Base-by-base conservation (phyloP, 148 eudicot genomes). In the Hydrangea macrophylla region DNA sequence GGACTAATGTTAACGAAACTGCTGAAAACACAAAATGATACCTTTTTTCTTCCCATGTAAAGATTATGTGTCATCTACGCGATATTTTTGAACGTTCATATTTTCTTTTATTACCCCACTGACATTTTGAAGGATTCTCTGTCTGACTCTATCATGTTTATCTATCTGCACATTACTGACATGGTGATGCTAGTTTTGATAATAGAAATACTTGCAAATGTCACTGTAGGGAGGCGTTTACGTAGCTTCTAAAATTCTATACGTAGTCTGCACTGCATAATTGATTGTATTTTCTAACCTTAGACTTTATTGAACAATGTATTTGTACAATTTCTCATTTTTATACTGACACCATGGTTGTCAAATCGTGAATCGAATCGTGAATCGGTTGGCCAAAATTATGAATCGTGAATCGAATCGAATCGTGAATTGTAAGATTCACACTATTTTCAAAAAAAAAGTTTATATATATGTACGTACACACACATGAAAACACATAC, bases 181-280 rank as follows among this genome's bases (percentile, higher is more conserved):
- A 17, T 1, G 36, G 26, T 30, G 60, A 17, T 27, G 39, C n/a
- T n/a, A n/a, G n/a, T n/a, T n/a, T n/a, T n/a, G n/a, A n/a, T n/a
- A n/a, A n/a, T n/a, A n/a, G n/a, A n/a, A n/a, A 51, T 65, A 51
- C 39, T 31, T 50, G 58, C 28, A 24, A 65, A 48, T 56, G 15
- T 22, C 22, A 50, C 12, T 17, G 13, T 15, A 32, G 37, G 22
- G 55, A 36, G 58, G n/a, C 26, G 22, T 11, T 53, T 26, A 18
- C 32, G 0, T 15, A 13, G 30, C 11, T 22, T 53, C 28, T 35
- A 66, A 27, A 33, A 11, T 66, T 39, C n/a, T 25, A 10, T 12
- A n/a, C 44, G 31, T 23, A 24, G 15, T 53, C 17, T 54, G 45
- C 13, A 4, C 7, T 6, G 22, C 20, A 22, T 51, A 23, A n/a